Base-by-base conservation (phyloP, 164 flowering plant species). In the Tinospora cordifolia region DNA sequence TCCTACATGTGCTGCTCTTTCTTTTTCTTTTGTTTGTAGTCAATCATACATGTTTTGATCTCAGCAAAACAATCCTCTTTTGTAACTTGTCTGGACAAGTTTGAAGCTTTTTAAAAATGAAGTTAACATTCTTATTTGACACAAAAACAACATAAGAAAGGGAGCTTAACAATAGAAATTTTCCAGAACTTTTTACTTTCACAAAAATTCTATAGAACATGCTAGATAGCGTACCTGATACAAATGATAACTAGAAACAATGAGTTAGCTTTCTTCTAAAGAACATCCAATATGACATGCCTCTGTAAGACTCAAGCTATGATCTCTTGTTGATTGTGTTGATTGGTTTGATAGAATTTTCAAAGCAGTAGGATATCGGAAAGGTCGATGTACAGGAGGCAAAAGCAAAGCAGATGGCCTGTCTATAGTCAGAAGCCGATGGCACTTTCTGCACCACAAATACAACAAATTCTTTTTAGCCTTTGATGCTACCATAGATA, bases 331-430 rank as follows among this genome's bases (percentile, higher is more conserved):
- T 14, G 82, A 68, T 40, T 82, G 74, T 46, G 58, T 72, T 64
- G 78, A 74, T 59, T 79, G 82, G 58, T 22, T 41, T 46, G 83
- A 66, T 40, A 81, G 67, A 24, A 15, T 58, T 58, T 75, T 79
- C 4, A 69, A 34, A 27, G 70, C 62, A 63, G 75, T 63, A 70
- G 78, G 72, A 41, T 79, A 70, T 21, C 71, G 81, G 67, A 83
- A 92, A 47, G 87, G 83, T 41, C 89, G 88, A 69, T 78, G 69
- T 64, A 89, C 86, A 30, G 98, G 97, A 75, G 97, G 98, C 70
- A 94, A 75, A 15, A 90, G 59, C 40, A 85, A 65, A 39, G 83
- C 83, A 7, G 87, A 84, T 74, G 82, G 82, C 76, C 65, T 85
- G 71, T 90, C 95, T 86, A 92, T 83, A 17, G 83, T 73, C 64